Evolutionary conservation across 106 monocot species (phyloP).

Genomic region (Allium cepa): DNA sequence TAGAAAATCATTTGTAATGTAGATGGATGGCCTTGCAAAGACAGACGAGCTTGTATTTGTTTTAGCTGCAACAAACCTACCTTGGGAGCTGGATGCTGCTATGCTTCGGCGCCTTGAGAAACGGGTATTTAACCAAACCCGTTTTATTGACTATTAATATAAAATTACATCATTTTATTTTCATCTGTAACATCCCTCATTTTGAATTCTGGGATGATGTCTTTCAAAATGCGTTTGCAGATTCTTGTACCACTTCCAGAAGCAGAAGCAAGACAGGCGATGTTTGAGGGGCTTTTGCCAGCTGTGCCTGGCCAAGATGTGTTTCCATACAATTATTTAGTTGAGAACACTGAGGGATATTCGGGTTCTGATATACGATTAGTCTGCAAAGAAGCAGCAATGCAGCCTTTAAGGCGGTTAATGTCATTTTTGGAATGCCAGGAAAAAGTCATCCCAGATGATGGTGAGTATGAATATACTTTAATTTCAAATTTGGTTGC

Average conservation of each 20-base stretch:
- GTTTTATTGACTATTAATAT: too few relatives aligned
- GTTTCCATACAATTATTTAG: constrained; percentile 51
- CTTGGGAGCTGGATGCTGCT: constrained; percentile 97
- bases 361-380: constrained; percentile 96
- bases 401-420: constrained; percentile 89
- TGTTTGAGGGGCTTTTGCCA: constrained; percentile 85
- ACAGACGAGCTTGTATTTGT: constrained; percentile 96
- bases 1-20: constrained; percentile 4
- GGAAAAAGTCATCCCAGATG: constrained; percentile 40
- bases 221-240: constrained; percentile 17
- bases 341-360: constrained; percentile 88
- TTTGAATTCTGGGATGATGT: too few relatives aligned
- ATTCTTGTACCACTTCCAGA: constrained; percentile 99
- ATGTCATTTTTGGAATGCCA: constrained; percentile 62
- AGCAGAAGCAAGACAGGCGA: constrained; percentile 72
- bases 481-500: too few relatives aligned
- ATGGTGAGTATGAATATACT: constrained; percentile 34
- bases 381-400: constrained; percentile 97
- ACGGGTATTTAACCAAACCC: constrained; percentile 32
- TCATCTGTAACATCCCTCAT: too few relatives aligned
- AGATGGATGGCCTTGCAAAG: constrained; percentile 97
- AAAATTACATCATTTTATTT: too few relatives aligned
- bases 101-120: constrained; percentile 98
- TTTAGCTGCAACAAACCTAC: constrained; percentile 93
- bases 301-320: constrained; percentile 27